Evolutionary conservation across 768 basidiomycete genomes (phyloP).

Genomic region (Roridomyces roridus): DNA sequence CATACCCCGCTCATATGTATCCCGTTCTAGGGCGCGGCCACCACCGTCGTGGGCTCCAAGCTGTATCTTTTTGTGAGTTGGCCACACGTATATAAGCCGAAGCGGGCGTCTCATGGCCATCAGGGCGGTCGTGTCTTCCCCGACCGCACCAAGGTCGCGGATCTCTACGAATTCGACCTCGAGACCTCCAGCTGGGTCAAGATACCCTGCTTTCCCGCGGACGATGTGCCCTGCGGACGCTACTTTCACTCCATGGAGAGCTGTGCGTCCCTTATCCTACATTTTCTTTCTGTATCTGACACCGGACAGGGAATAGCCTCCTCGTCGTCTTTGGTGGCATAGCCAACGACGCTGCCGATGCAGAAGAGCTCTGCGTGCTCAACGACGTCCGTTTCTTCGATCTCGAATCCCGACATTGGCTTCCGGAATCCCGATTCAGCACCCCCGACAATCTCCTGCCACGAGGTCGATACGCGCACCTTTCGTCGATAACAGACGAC

Average conservation of each 20-base stretch:
- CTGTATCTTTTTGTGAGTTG: too few species aligned
- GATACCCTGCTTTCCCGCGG: too few species aligned
- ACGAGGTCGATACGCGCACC: conserved; percentile 91
- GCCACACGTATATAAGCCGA: too few species aligned
- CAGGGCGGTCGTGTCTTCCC: too few species aligned
- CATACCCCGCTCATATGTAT: background rate
- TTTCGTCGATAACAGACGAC: conserved; percentile 88
- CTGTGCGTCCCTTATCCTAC: too few species aligned
- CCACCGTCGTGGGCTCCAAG: conserved; percentile 87
- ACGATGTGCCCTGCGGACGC: too few species aligned
- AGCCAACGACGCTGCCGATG: conserved; percentile 76
- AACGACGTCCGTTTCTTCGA: conserved; percentile 93
- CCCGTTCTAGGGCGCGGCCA: conserved; percentile 88
- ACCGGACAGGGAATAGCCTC: conserved; percentile 76
- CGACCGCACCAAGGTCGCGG: too few species aligned
- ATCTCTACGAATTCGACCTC: too few species aligned
- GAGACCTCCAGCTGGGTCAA: too few species aligned
- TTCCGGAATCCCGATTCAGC: conserved; percentile 51
- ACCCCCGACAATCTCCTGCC: conserved; percentile 63
- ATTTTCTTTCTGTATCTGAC: too few species aligned
- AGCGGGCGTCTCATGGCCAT: too few species aligned
- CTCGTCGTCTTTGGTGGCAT: conserved; percentile 97
- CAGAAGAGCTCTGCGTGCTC: conserved; percentile 86
- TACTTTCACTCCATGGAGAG: too few species aligned
- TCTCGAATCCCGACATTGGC: conserved; percentile 72